A percentile compares a stretch with the other conserved stretches of the same genome.
Conservation (phyloP, 148 eudicot genomes). For the Limonium bicolor region DNA sequence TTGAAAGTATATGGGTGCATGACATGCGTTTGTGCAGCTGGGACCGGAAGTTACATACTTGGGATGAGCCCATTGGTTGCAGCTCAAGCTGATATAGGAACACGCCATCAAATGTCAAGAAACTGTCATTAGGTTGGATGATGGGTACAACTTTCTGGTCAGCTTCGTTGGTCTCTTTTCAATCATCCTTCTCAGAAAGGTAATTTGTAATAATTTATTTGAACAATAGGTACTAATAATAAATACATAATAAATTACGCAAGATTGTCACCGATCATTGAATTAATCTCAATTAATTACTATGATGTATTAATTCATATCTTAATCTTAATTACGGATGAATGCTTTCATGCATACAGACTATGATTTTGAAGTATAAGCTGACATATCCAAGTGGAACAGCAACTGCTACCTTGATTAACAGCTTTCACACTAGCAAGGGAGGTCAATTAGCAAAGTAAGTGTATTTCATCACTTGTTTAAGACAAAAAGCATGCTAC, state of each 20-base stretch:
- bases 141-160: background rate
- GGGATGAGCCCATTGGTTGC: slow-evolving; percentile 2
- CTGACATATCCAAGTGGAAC: slow-evolving; percentile 1
- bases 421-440: background rate
- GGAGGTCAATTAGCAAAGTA: slow-evolving; percentile 1
- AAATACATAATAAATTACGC: background rate
- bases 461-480: background rate
- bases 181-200: background rate
- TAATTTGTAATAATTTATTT: background rate
- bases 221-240: background rate
- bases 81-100: background rate
- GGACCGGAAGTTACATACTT: background rate
- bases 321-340: too few relatives aligned
- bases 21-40: background rate
- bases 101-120: background rate
- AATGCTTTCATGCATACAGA: too few relatives aligned
- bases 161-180: slow-evolving; percentile 5
- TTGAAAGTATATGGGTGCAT: background rate
- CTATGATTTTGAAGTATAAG: background rate
- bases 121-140: background rate
- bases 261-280: background rate
- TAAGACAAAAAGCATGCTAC: background rate
- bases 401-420: slow-evolving; percentile 1
- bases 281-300: background rate
- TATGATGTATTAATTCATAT: background rate